Evolutionary conservation across 495 filamentous ascomycete genomes (phyloP).

Genomic region (Glarea lozoyensis): DNA sequence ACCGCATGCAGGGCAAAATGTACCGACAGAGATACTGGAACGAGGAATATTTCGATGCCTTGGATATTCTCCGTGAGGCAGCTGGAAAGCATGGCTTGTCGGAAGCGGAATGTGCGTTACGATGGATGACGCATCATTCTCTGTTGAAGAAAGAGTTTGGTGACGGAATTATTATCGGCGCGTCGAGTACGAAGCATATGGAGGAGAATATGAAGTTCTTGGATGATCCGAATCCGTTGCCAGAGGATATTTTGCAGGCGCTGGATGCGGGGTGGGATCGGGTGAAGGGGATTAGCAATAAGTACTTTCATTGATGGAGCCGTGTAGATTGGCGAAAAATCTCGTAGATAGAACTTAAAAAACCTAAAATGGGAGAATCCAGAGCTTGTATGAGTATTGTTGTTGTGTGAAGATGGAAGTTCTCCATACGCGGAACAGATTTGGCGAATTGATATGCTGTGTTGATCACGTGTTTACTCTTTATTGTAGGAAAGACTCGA

Average conservation of each 20-base stretch:
- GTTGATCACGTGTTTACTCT: no score
- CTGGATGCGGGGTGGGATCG: constrained; percentile 11
- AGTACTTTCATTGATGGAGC: constrained; percentile 17
- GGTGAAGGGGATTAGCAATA: constrained; percentile 6
- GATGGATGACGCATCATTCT: constrained; percentile 39
- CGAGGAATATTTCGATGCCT: constrained; percentile 36
- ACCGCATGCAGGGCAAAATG: constrained; percentile 14
- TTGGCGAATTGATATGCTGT: no score
- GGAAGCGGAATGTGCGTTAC: constrained; percentile 32
- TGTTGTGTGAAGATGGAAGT: no score
- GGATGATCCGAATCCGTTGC: constrained; percentile 48
- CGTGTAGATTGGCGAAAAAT: no score
- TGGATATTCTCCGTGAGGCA: constrained; percentile 26
- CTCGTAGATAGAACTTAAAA: no score
- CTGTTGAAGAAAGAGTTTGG: constrained; percentile 22
- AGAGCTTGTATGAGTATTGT: no score
- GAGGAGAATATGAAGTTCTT: constrained; percentile 43
- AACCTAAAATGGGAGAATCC: no score
- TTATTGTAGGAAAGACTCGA: no score
- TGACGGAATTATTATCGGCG: constrained; percentile 49
- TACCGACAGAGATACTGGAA: constrained; percentile 38
- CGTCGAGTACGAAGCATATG: constrained; percentile 40
- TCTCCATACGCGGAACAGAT: no score
- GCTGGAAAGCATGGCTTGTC: constrained; percentile 35
- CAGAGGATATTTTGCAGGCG: constrained; percentile 37